Conservation (phyloP, 2,329 filamentous ascomycete genomes). For the Botrytis aclada region DNA sequence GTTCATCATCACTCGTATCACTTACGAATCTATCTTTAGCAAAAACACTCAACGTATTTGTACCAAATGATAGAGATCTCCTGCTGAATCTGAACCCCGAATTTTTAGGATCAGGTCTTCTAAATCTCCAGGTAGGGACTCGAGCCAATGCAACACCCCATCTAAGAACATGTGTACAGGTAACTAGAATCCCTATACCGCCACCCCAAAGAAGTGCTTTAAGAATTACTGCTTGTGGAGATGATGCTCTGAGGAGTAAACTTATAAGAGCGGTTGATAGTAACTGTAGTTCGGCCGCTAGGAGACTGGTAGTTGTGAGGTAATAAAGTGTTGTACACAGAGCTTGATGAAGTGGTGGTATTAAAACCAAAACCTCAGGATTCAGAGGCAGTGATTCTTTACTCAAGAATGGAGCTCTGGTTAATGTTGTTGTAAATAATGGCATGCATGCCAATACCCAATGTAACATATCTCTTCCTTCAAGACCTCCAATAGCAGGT, state of each 20-base stretch:
- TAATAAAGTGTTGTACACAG: constrained; percentile 71
- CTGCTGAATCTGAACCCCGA: not conserved
- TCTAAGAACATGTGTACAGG: constrained; percentile 69
- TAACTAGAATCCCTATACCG: constrained; percentile 71
- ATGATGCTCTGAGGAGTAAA: constrained; percentile 70
- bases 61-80: constrained; percentile 24
- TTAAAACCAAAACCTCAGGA: constrained; percentile 44
- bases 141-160: constrained; percentile 85
- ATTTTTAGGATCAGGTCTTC: constrained; percentile 44
- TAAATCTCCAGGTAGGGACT: constrained; percentile 88
- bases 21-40: constrained; percentile 23
- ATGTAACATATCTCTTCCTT: constrained; percentile 65
- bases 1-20: constrained; percentile 32
- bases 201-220: constrained; percentile 83
- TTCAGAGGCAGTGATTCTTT: constrained; percentile 16
- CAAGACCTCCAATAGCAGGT: constrained; percentile 54
- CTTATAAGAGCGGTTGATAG: constrained; percentile 81
- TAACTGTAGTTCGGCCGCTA: constrained; percentile 83
- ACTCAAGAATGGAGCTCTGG: not conserved
- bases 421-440: constrained; percentile 39
- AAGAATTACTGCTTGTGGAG: constrained; percentile 80
- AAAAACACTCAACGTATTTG: constrained; percentile 24
- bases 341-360: constrained; percentile 83
- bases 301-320: constrained; percentile 82
- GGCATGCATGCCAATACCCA: constrained; percentile 77